These are phyloP conservation scores for Porogramme epimiltina DNA, from an alignment of 1,284 basidiomycete species.

Conservation along the genomic window DNA sequence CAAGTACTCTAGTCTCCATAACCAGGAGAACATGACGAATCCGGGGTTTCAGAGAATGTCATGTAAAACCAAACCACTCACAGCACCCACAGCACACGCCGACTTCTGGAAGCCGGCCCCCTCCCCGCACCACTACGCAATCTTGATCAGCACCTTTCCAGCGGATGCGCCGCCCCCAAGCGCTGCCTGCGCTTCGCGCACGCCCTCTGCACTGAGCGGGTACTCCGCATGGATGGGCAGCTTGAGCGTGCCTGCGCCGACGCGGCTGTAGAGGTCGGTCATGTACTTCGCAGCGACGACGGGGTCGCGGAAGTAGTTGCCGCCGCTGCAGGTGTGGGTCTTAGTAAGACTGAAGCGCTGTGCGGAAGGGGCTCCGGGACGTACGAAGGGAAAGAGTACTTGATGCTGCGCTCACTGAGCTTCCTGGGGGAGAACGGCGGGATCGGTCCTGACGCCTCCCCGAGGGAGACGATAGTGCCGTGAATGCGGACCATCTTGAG, in stretches of 20 bases:
- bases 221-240: constrained; percentile 80
- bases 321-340: not conserved
- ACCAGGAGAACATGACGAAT: too few relatives aligned
- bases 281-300: constrained; percentile 47
- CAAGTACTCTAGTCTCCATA: too few relatives aligned
- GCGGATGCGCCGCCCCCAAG: constrained; percentile 75
- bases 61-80: too few relatives aligned
- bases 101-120: too few relatives aligned
- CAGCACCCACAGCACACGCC: too few relatives aligned
- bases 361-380: constrained; percentile 25
- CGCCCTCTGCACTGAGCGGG: constrained; percentile 80
- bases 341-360: too few relatives aligned
- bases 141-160: constrained; percentile 82
- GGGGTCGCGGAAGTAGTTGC: not conserved
- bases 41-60: too few relatives aligned
- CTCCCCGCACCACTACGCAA: constrained; percentile 21
- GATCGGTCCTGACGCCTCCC: constrained; percentile 87
- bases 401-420: constrained; percentile 83
- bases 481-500: constrained; percentile 55
- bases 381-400: constrained; percentile 74
- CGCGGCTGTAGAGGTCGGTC: constrained; percentile 67
- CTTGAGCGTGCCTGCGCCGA: constrained; percentile 66
- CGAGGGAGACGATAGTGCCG: constrained; percentile 84
- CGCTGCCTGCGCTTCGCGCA: constrained; percentile 79
- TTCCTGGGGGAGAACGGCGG: constrained; percentile 74